Conservation (phyloP, 2,329 filamentous ascomycete species). For the Claviceps sp. region DNA sequence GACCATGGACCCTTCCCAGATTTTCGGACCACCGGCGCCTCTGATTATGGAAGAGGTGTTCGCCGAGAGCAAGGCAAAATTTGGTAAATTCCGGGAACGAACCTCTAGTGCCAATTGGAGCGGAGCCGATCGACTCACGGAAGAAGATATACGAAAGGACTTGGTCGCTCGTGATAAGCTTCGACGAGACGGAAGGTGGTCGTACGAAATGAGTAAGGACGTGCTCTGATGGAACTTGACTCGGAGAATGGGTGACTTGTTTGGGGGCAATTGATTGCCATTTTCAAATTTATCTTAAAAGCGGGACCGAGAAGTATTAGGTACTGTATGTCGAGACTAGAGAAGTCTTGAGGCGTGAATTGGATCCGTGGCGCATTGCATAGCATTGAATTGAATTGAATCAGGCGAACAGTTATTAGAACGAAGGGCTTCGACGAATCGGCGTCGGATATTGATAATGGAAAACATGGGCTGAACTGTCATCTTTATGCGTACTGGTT, state of each 20-base stretch:
- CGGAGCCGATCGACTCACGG: slow-evolving; percentile 66
- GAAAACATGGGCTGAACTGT: neutral
- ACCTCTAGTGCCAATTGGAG: slow-evolving; percentile 95
- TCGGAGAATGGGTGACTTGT: neutral
- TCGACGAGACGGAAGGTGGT: slow-evolving; percentile 75
- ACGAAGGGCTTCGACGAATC: neutral
- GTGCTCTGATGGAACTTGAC: slow-evolving; percentile 20
- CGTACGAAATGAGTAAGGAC: slow-evolving; percentile 45
- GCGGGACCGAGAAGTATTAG: neutral
- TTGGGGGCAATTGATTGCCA: neutral
- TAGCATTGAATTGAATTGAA: slow-evolving; percentile 5
- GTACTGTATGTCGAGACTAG: neutral
- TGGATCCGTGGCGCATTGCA: slow-evolving; percentile 1
- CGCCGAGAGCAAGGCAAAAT: slow-evolving; percentile 70
- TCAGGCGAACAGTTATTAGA: neutral
- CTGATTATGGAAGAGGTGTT: slow-evolving; percentile 97
- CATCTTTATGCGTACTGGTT: neutral
- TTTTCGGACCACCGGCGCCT: slow-evolving; percentile 81
- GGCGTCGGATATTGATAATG: slow-evolving; percentile 1
- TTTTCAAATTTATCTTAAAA: neutral
- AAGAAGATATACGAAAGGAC: slow-evolving; percentile 76
- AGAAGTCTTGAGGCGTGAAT: neutral
- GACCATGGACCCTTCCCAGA: slow-evolving; percentile 64
- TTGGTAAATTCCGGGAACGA: slow-evolving; percentile 77
- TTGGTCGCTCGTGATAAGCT: slow-evolving; percentile 66